A percentile compares a stretch with the other conserved stretches of the same genome.
phyloP scores from a whole-genome alignment of 1,284 basidiomycete genomes.

The Tilletia indica region DNA sequence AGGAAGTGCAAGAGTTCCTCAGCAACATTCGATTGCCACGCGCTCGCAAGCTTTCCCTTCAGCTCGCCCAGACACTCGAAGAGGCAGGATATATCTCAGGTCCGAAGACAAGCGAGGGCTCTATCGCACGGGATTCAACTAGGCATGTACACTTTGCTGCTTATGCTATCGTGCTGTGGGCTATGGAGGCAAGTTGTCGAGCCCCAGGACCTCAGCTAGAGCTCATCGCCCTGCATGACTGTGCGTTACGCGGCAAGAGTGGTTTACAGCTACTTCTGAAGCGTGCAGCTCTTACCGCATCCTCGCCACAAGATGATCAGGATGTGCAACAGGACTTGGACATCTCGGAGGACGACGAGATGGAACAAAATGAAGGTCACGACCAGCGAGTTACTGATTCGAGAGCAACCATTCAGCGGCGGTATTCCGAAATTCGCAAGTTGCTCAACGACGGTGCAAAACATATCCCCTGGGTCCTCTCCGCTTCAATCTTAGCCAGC shows the following conservation, averaged over 20 bases:
- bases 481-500: not conserved
- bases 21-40: not conserved
- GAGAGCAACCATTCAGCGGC: not conserved
- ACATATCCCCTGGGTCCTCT: slow-evolving; percentile 11
- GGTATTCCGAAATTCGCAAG: not conserved
- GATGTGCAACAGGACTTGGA: not conserved
- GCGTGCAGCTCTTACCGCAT: not conserved
- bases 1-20: not conserved
- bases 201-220: not conserved
- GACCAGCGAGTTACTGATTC: not conserved
- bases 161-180: slow-evolving; percentile 10
- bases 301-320: not conserved
- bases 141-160: not conserved
- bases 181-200: not conserved
- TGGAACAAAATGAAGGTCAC: not conserved
- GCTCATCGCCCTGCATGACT: not conserved
- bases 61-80: not conserved
- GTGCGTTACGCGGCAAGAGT: not conserved
- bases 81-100: not conserved
- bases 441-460: slow-evolving; percentile 4
- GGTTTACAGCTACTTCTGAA: not conserved
- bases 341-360: not conserved
- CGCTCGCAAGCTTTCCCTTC: not conserved
- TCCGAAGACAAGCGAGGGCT: not conserved
- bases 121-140: not conserved